Evolutionary conservation across 148 eudicot species (phyloP), one percentile per base, ranked within the genome.

Genomic region (Rhododendron vialii): DNA sequence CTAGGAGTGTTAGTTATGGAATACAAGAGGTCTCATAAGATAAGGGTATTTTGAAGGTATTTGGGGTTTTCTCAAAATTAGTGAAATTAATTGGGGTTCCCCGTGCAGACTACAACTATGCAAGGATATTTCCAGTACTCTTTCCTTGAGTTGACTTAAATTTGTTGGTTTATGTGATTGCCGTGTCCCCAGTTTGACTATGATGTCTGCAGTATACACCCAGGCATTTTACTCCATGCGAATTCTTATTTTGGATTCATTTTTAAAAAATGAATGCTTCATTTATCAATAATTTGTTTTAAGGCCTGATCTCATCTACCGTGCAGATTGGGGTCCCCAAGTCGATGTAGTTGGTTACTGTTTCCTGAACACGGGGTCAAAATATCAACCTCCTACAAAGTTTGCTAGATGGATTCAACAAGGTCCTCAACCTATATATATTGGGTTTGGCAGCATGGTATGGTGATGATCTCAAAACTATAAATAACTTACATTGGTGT

Each of bases 401-500:
- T 92, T 97, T 63, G 91, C 88, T 75, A 87, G 87, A 74, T 97
- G 99, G 99, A 91, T 97, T 12, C 89, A 91, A 86, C 93, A 90
- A 85, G 99, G 99, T 84, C 53, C 94, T 61, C 89, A 85, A 87
- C 99, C 98, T 43, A 89, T 97, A 86, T 97, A 97, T 84, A 93
- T 95, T 50, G 98, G 99, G 35, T 97, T 97, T 89, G 99, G 99
- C 83, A 97, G 99, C 95, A 97, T 97, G 99, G 99, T 97, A 94
- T 69, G 91, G 6, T 84, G 3, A 50, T 41, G 50, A 84, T 41
- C 80, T 65, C 7, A 13, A 59, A 51, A 30, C 36, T 63, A 57
- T 78, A 20, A 76, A 4, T 11, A 24, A 41, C 43, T 22, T 36
- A 18, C 41, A 17, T 51, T 53, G 36, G 38, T 79, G 38, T 87